phyloP scores from a whole-genome alignment of 2,329 filamentous ascomycete genomes.

The Exophiala lecanii-corni region DNA sequence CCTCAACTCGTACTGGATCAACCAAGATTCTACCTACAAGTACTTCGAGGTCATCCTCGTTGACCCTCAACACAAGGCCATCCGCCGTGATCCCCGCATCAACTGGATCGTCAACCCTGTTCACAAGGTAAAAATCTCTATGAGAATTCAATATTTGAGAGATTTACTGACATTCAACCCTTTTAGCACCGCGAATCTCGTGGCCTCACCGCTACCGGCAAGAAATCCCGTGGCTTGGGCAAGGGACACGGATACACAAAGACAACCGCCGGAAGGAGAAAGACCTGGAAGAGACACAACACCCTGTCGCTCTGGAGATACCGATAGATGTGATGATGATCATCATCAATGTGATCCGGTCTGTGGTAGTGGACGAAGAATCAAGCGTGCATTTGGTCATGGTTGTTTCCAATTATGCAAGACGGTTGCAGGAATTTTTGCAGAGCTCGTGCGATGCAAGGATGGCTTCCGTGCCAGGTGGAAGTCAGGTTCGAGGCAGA shows the following conservation, averaged over 20 bases:
- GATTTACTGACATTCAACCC: neutral
- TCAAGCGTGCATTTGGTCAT: neutral
- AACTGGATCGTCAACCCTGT: conserved; percentile 99
- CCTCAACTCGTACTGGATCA: conserved; percentile 99
- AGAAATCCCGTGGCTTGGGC: conserved; percentile 99
- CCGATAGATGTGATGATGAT: conserved; percentile 53
- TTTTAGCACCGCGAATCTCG: conserved; percentile 86
- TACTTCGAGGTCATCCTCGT: conserved; percentile 99
- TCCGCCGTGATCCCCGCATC: conserved; percentile 97
- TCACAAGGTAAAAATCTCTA: conserved; percentile 64
- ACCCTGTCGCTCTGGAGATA: conserved; percentile 98
- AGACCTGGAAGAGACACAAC: conserved; percentile 99
- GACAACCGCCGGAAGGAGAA: conserved; percentile 91
- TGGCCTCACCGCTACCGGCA: conserved; percentile 96
- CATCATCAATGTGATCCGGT: neutral
- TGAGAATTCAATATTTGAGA: neutral
- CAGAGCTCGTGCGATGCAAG: too few species aligned
- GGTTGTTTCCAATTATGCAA: too few species aligned
- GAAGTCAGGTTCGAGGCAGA: too few species aligned
- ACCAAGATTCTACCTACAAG: conserved; percentile 99
- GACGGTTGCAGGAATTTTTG: too few species aligned
- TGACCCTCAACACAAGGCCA: conserved; percentile 99
- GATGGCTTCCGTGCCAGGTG: too few species aligned
- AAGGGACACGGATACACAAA: conserved; percentile 99
- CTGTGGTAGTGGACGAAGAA: neutral